Base-by-base conservation (phyloP, 2,329 filamentous ascomycete species). In the Neonectria sp. region DNA sequence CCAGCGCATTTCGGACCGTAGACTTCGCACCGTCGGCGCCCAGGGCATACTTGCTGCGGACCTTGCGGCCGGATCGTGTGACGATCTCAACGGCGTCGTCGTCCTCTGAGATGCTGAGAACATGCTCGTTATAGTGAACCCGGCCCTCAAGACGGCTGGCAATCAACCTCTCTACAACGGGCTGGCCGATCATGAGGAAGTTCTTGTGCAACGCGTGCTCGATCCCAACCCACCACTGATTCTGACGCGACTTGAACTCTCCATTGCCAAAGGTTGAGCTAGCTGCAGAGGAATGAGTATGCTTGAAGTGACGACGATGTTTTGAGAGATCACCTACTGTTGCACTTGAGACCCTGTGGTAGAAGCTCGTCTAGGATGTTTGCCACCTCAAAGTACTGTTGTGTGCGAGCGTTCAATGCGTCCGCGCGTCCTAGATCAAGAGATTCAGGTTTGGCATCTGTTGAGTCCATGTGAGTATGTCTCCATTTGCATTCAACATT, bases 21-120 rank as follows among this genome's bases (percentile, higher is more conserved):
- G 85, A 88, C 21, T 83, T 82, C 0, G 86, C 84, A 1, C 87
- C 87, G 46, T 89, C 87, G 6, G 86, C 86, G 1, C 85, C 87
- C 3, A 88, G 80, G 4, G 83, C 81, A 60, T 86, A 89, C 25
- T 74, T 77, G 67, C 78, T 79, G 31, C 70, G 73, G 3, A 84
- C 68, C 3, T 40, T 77, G 27, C 77, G 78, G 1, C 80, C 81
- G 1, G 73, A 72, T 5, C 68, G 67, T 1, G 82, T 83, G 7
- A 66, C 70, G 67, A 82, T 29, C 74, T 82, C 11, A 76, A 84
- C 62, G 82, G 84, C 4, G 80, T 91, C 45, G 79, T 86, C 13
- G 83, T 92, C 51, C 80, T 94, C 49, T 86, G 89, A 1, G 87
- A 94, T 76, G 2, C 69, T 75, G 0, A 71, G 68, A 3, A 82